Base-by-base conservation (phyloP, 2,329 filamentous ascomycete genomes). In the Sporothrix pseudoabietina region DNA sequence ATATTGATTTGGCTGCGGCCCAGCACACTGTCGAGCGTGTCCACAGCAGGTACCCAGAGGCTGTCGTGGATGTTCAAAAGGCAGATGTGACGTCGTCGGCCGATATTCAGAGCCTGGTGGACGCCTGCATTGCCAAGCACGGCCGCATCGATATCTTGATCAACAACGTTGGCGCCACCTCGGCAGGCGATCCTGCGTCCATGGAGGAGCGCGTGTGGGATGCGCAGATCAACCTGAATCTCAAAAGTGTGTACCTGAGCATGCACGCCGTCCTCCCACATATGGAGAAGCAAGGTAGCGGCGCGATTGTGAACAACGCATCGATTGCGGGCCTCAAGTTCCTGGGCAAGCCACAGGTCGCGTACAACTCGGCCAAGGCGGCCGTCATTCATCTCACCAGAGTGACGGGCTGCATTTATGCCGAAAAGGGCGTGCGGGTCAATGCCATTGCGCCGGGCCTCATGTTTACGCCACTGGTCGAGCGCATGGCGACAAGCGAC, bases 401-500 rank as follows among this genome's bases (percentile, higher is more conserved):
- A 83, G 71, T 69, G 22, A 72, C 71, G 35, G 71, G 49, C 26
- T 90, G 88, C 81, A 90, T 94, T 59, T 90, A 91, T 0, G 87
- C 94, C 22, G 91, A 94, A 81, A 94, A 91, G 91, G 88, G 90
- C 78, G 92, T 91, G 8, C 86, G 92, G 52, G 88, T 86, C 75
- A 94, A 94, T 79, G 88, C 87, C 5, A 83, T 94, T 22, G 92
- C 89, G 0, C 92, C 92, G 0, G 91, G 92, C 14, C 93, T 93
- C 79, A 92, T 94, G 77, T 85, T 86, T 69, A 94, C 91, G 0
- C 71, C 71, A 10, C 39, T 72, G 86, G 82, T 83, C 32, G 78
- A 79, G 35, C 78, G 78, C 8, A 75, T 85, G 76, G 82, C 80
- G 14, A 77, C 82, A 59, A 81, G 82, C 74, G 83, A 83, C 76